Evolutionary conservation across 2,329 filamentous ascomycete species (phyloP).

Genomic region (Harringtonia lauricola): DNA sequence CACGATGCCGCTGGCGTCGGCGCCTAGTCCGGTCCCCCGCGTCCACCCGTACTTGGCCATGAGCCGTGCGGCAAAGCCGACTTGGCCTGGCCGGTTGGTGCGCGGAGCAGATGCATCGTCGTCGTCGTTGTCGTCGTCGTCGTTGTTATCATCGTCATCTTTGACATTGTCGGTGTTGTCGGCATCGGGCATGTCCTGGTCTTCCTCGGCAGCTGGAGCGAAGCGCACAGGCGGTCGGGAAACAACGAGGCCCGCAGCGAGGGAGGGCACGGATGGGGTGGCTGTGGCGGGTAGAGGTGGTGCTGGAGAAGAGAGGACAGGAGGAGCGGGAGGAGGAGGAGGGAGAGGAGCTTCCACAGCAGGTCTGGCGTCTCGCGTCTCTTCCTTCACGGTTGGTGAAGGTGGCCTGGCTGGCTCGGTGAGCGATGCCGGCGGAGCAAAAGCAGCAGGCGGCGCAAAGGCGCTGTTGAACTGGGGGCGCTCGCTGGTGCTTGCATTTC

Average conservation of each 20-base stretch:
- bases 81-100: conserved; percentile 66
- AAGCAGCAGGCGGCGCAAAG: conserved; percentile 39
- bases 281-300: conserved; percentile 2
- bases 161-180: conserved; percentile 4
- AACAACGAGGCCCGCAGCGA: conserved; percentile 45
- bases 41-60: conserved; percentile 94
- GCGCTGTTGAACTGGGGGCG: conserved; percentile 2
- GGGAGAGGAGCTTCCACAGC: conserved; percentile 12
- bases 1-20: conserved; percentile 69
- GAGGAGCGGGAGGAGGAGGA: conserved; percentile 24
- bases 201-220: conserved; percentile 29
- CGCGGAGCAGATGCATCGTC: too few relatives aligned
- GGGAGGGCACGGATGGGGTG: neutral
- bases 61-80: conserved; percentile 75
- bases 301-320: too few relatives aligned
- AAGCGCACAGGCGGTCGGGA: conserved; percentile 73
- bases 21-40: conserved; percentile 78
- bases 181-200: conserved; percentile 17
- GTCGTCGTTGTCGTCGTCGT: conserved; percentile 18
- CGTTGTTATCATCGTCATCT: conserved; percentile 14
- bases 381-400: conserved; percentile 25
- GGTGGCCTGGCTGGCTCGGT: conserved; percentile 10
- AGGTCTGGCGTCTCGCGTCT: neutral
- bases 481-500: conserved; percentile 15
- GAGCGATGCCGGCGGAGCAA: conserved; percentile 26